Evolutionary conservation across 331 rosid species (phyloP), one percentile per base, ranked within the genome.

Genomic region (Stylosanthes scabra): DNA sequence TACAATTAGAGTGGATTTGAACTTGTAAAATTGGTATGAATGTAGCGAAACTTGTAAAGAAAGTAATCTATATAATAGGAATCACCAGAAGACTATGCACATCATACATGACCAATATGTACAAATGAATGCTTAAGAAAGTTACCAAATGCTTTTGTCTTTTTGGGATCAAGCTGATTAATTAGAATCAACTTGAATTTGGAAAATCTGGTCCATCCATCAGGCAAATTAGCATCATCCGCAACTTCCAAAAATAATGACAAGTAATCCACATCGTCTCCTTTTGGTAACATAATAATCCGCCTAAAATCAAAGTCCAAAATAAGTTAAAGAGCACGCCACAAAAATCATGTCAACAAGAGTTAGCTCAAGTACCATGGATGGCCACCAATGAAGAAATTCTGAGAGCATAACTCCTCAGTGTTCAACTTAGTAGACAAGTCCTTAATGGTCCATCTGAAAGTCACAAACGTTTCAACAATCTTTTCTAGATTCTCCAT

Each of bases 361-460:
- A 41, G 6, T 1, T 11, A 29, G 45, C 11, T 49, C 12, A 31
- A 31, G 51, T 83, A 88, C 93, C 93, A 88, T 82, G 79, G 76
- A 78, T 79, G 78, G 52, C 90, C 81, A 10, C 88, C 78, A 2
- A 86, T 82, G 3, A 68, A 39, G 56, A 88, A 88, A 56, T 9
- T 44, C 13, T 86, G 86, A 3, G 93, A 86, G 77, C 81, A 88
- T 37, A 81, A 80, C 78, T 83, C 79, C 67, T 20, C 1, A 74
- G 68, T 55, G 69, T 75, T 74, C 73, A 83, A 56, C 75, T 86
- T 81, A 16, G 86, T 81, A 16, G 86, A 42, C 66, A 86, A 86
- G 72, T 82, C 84, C 57, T 88, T 81, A 63, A 88, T 82, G 25
- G 66, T 83, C 90, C 90, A 88, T 15, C 81, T 76, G 77, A 83